Evolutionary conservation across 163 green algal genomes (phyloP).

Genomic region (Prototheca wickerhamii): DNA sequence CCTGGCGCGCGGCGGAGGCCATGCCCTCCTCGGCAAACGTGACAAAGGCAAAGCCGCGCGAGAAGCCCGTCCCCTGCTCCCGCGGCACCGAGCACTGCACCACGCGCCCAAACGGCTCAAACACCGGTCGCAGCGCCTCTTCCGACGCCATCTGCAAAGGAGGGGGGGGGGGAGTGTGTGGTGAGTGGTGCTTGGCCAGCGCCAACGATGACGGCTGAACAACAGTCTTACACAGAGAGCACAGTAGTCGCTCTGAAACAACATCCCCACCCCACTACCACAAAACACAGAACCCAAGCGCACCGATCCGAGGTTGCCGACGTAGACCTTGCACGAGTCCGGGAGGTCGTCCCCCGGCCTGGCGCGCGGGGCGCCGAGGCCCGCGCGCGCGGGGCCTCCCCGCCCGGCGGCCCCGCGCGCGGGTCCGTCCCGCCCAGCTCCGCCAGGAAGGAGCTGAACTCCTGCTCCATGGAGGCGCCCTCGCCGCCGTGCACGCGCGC

Average conservation of each 20-base stretch:
- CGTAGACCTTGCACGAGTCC: constrained; percentile 78
- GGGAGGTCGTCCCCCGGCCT: constrained; percentile 56
- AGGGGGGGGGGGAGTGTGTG: neutral
- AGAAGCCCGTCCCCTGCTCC: constrained; percentile 67
- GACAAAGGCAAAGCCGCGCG: constrained; percentile 87
- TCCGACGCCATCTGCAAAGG: constrained; percentile 28
- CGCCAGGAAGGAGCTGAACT: constrained; percentile 90
- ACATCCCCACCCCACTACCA: neutral
- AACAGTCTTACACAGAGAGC: no score
- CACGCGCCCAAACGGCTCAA: constrained; percentile 51
- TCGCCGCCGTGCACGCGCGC: constrained; percentile 52
- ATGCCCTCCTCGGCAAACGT: constrained; percentile 76
- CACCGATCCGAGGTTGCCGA: constrained; percentile 57
- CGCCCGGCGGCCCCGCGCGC: constrained; percentile 10
- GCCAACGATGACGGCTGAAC: no score
- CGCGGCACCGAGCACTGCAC: constrained; percentile 63
- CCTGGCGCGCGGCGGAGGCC: constrained; percentile 45
- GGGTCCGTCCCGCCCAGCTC: constrained; percentile 51
- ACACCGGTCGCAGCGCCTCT: constrained; percentile 37
- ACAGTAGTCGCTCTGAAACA: neutral
- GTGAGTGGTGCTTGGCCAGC: no score
- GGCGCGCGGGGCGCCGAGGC: neutral
- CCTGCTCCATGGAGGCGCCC: constrained; percentile 60
- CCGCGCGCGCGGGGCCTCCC: constrained; percentile 16
- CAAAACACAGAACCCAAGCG: no score